Evolutionary conservation across 345 rosid species (phyloP), one percentile per base, ranked within the genome.

Genomic region (Linum tenue): DNA sequence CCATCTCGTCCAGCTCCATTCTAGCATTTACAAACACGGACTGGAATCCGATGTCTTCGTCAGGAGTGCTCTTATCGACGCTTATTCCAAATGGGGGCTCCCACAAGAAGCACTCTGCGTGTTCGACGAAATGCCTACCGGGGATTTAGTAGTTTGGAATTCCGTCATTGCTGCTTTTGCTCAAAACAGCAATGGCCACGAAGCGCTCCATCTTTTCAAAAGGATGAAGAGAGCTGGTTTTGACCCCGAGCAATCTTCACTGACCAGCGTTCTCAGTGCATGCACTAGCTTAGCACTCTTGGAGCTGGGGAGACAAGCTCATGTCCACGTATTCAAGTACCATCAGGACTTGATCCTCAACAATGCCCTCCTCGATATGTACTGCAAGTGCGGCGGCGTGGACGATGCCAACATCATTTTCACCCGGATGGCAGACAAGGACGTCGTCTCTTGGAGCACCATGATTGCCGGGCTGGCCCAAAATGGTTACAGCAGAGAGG

Each of bases 361-460:
- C 67, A 87, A 87, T 55, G 87, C 92, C 3, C 88, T 87, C 2
- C 65, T 87, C 37, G 94, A 87, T 72, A 87, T 85, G 94, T 87
- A 85, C 55, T 85, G 94, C 72, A 87, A 85, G 55, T 87, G 86
- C 69, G 90, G 94, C 36, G 69, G 88, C 63, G 75, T 83, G 73
- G 85, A 81, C 14, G 92, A 85, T 81, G 90, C 88, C 38, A 67
- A 67, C 2, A 37, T 43, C 39, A 61, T 87, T 66, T 87, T 87
- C 44, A 44, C 4, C 40, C 60, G 79, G 57, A 84, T 84, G 89
- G 68, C 57, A 37, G 80, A 76, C 63, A 85, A 70, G 75, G 89
- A 85, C 73, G 91, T 88, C 61, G 74, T 88, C 63, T 78, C 95
- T 43, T 86, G 91, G 89, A 88, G 95, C 74, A 88, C 91, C 16